Evolutionary conservation across 2,329 filamentous ascomycete species (phyloP).

Genomic region (Ascomycota sp.): DNA sequence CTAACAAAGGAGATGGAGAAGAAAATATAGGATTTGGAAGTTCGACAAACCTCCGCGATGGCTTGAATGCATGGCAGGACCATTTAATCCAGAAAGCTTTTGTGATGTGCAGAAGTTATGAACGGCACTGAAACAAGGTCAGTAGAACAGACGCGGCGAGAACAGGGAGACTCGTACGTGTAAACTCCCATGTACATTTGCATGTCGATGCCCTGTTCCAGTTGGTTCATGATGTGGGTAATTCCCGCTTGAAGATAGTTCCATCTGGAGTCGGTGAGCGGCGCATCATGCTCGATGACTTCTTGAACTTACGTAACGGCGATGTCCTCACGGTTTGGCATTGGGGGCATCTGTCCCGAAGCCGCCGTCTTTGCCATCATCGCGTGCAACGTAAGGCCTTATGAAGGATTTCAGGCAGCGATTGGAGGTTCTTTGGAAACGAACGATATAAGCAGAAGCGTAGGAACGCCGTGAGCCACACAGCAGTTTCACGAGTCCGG

Average conservation of each 20-base stretch:
- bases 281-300: neutral
- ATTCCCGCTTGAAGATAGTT: conserved; percentile 71
- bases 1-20: no score
- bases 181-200: conserved; percentile 94
- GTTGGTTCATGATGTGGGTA: conserved; percentile 75
- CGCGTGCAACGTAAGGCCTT: neutral
- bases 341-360: conserved; percentile 27
- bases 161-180: conserved; percentile 30
- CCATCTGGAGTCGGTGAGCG: conserved; percentile 39
- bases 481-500: no score
- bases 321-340: conserved; percentile 39
- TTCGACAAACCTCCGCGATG: conserved; percentile 35
- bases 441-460: no score
- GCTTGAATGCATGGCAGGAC: conserved; percentile 16
- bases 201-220: conserved; percentile 86
- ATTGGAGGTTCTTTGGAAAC: no score
- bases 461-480: no score
- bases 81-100: conserved; percentile 51
- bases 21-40: no score
- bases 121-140: conserved; percentile 39
- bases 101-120: conserved; percentile 99
- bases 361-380: conserved; percentile 16
- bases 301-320: conserved; percentile 20
- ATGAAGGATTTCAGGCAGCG: no score
- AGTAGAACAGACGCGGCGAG: neutral